Base-by-base conservation (phyloP, 192 early-diverging fungal species). In the Coemansia sp. region DNA sequence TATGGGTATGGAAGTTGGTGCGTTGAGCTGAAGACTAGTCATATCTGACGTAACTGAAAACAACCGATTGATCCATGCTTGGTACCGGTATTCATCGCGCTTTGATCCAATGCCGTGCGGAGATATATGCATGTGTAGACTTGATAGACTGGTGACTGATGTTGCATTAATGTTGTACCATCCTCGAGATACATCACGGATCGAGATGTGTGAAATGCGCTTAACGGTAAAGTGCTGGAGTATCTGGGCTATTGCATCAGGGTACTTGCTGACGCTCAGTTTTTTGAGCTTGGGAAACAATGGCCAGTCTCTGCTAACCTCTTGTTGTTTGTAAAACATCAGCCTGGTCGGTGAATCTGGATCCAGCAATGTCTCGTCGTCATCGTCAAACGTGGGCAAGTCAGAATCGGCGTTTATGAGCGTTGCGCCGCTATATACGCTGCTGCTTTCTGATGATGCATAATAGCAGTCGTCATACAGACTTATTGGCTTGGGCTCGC, bases 1-100 rank as follows among this genome's bases (percentile, higher is more conserved):
- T 14, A 69, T 31, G 11, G 69, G 66, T 19, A 35, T 29, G 0
- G 56, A 21, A 6, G 65, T 62, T 4, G 62, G 62, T 11, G 75
- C 75, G 19, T 65, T 56, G 26, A 77, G 75, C 10, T 65, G 67
- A 23, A 77, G 53, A 37, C 57, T 69, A 29, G 59, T 57, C 57
- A 74, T 58, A 11, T 39, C 38, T 16, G 75, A 72, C 4, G 59
- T 52, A 3, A 72, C 61, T 0, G 75, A 71, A 43, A 77, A 77
- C 29, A 77, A 16, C 38, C 66, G 61, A 23, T 77, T 77, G 11
- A 77, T 27, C 75, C 75, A 77, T 11, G 48, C 23, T 38, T 69
- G 75, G 54, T 69, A 77, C 12, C 35, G 37, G 26, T 55, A 48
- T 39, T 66, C 69, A 4, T 62, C 49, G n/a, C 56, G 5, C 26